Percentiles rank a stretch among this genome's conserved stretches.
phyloP scores from a whole-genome alignment of 768 basidiomycete genomes.

The Macrocybe gigantea region DNA sequence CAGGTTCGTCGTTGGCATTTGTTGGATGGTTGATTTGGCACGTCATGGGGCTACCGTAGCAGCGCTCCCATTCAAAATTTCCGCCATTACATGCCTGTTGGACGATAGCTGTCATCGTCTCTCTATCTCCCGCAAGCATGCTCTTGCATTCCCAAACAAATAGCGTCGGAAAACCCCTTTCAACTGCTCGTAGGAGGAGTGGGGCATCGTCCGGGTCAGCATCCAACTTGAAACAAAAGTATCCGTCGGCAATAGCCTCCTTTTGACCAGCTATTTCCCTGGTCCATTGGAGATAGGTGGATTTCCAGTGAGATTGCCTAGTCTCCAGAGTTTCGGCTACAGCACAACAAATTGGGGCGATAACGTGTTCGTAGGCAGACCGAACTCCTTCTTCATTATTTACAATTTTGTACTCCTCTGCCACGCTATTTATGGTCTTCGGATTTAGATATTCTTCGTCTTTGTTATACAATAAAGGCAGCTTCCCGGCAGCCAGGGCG shows the following conservation, averaged over 20 bases:
- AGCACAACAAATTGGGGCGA: neutral
- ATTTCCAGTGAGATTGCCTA: no score
- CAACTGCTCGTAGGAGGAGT: no score
- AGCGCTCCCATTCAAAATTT: neutral
- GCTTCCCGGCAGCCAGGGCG: neutral
- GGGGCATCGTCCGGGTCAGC: no score
- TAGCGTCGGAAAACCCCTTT: neutral
- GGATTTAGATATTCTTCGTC: neutral
- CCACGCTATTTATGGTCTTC: neutral
- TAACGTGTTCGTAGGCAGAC: neutral
- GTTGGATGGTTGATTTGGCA: neutral
- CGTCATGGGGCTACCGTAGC: no score
- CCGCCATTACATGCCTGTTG: neutral
- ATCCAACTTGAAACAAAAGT: no score
- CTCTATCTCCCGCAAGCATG: neutral
- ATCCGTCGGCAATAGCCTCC: no score
- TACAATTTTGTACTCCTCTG: neutral
- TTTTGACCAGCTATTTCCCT: no score
- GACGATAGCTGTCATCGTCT: neutral
- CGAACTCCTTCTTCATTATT: neutral
- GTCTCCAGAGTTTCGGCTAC: neutral
- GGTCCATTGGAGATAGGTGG: no score
- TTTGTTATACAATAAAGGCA: neutral
- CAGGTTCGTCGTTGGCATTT: neutral
- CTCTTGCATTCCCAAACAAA: neutral